Evolutionary conservation across 2,329 filamentous ascomycete genomes (phyloP), one percentile per base, ranked within the genome.

Genomic region (Alternaria sp.): DNA sequence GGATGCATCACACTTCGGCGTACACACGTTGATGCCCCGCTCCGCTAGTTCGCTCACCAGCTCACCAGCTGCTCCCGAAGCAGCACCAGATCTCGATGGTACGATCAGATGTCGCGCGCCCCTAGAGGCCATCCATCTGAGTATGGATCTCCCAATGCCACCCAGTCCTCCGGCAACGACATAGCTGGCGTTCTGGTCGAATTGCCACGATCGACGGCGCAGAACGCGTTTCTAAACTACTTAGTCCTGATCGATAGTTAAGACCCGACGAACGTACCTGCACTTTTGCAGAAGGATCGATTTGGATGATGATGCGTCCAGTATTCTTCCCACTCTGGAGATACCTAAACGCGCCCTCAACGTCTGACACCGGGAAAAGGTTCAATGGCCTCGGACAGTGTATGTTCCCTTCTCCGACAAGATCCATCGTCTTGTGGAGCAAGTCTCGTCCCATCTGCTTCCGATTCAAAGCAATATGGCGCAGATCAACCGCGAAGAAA

Each of bases 401-500:
- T 17, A 40, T 10, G 5, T 40, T 17, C 8, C 36, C n/a, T 40
- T 40, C 36, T 17, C 36, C 36, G n/a, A 40, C 36, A 9, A 40
- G 36, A 0, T 10, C 36, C 36, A 40, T 40, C 15, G 36, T 40
- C n/a, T 40, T 40, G n/a, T 40, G 36, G 15, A 40, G 36, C 15
- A 40, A 40, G 36, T 40, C 36, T 5, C 36, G 15, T 10, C 36
- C 36, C 36, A 17, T 40, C 9, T 40, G 36, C 36, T 40, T 40
- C 66, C 54, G 19, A 65, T 54, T 19, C 72, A 62, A 17, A 71
- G 6, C n/a, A 69, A 54, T 54, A 15, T 19, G 19, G 12, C 50
- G 50, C 36, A 40, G n/a, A 40, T 40, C 36, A 17, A 40, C 36
- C 36, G 36, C 36, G 36, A 17, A 40, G 36, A 40, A 40, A 5